These are phyloP conservation scores for Phytophthora fragariae DNA, from an alignment of 352 stramenopile genomes.

Conservation along the genomic window DNA sequence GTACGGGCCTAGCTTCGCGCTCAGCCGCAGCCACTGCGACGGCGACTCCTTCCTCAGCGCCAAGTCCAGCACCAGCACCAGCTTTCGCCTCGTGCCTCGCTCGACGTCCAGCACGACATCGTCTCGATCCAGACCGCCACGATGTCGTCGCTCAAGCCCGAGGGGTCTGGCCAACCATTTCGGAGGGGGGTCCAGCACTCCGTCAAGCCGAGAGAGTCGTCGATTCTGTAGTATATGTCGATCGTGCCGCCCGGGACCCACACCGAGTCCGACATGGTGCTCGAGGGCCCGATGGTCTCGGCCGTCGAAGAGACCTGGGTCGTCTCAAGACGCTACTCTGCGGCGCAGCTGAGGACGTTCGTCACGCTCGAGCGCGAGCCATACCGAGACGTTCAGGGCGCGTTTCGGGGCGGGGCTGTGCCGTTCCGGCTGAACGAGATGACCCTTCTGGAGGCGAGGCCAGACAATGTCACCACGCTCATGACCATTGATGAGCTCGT, in stretches of 20 bases:
- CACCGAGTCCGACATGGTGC: conserved; percentile 76
- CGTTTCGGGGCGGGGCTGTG: conserved; percentile 42
- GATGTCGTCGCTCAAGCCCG: not conserved
- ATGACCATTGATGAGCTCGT: conserved; percentile 61
- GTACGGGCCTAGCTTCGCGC: conserved; percentile 14
- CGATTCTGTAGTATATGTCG: conserved; percentile 58
- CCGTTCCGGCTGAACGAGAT: conserved; percentile 58
- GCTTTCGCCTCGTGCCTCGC: conserved; percentile 8
- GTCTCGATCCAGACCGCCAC: not conserved
- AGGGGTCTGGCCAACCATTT: conserved; percentile 50
- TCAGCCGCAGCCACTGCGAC: conserved; percentile 25
- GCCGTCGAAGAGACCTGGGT: conserved; percentile 54
- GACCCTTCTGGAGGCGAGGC: conserved; percentile 36
- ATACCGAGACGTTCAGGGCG: conserved; percentile 23
- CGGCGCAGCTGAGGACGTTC: no score
- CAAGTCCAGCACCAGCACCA: conserved; percentile 13
- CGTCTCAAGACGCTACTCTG: conserved; percentile 57
- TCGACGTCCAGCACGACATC: conserved; percentile 27
- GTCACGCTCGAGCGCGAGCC: conserved; percentile 37
- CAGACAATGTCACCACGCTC: conserved; percentile 51
- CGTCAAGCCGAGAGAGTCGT: conserved; percentile 64
- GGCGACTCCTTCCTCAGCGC: conserved; percentile 5
- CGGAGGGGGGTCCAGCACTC: conserved; percentile 62
- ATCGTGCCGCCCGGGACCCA: conserved; percentile 48
- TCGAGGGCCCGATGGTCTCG: conserved; percentile 32